Conservation (phyloP, 2,329 filamentous ascomycete genomes). For the Tolypocladium pustulatum region DNA sequence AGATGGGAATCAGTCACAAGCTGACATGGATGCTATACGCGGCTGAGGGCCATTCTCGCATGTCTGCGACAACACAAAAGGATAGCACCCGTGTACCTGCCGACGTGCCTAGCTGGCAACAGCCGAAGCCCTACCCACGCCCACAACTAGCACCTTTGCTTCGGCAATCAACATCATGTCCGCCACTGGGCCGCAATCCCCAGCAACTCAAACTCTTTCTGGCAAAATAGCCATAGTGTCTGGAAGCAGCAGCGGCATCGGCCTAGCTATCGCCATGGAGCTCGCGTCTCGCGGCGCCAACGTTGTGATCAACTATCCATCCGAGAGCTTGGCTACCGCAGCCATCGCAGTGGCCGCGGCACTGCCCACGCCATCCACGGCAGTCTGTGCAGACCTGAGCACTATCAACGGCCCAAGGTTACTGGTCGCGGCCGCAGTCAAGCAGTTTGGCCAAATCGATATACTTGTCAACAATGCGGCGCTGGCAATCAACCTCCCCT, state of each 20-base stretch:
- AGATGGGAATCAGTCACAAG: too few relatives aligned
- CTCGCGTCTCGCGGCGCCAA: background rate
- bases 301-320: background rate
- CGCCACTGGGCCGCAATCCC: background rate
- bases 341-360: background rate
- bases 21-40: too few relatives aligned
- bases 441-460: background rate
- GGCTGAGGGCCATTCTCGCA: too few relatives aligned
- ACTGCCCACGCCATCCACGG: background rate
- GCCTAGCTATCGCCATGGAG: background rate
- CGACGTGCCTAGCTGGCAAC: too few relatives aligned
- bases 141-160: background rate
- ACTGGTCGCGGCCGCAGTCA: background rate
- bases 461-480: background rate
- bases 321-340: background rate
- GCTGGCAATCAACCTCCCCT: background rate
- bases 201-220: background rate
- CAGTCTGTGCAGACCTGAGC: background rate
- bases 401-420: background rate
- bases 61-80: too few relatives aligned
- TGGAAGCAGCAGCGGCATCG: background rate
- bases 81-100: too few relatives aligned
- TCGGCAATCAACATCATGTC: background rate
- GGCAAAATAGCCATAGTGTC: background rate
- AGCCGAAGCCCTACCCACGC: background rate